Conservation (phyloP, 805 yeast genomes). For the Wickerhamiella alocasiicola region DNA sequence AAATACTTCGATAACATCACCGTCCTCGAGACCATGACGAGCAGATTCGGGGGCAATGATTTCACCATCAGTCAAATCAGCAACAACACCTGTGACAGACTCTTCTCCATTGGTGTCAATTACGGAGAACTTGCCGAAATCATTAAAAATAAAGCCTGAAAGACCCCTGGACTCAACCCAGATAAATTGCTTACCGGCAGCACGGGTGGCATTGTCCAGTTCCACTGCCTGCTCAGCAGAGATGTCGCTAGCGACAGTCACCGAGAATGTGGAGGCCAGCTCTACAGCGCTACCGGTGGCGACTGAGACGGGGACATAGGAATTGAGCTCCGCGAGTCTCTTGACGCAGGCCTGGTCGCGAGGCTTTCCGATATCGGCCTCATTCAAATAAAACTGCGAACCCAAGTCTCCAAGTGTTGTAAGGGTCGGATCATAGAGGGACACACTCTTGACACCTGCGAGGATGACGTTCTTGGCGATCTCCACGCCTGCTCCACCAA, state of each 20-base stretch:
- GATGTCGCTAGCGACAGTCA: conserved; percentile 77
- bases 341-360: conserved; percentile 63
- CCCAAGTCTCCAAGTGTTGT: conserved; percentile 64
- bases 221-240: conserved; percentile 58
- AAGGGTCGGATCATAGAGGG: conserved; percentile 69
- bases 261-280: conserved; percentile 47
- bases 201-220: conserved; percentile 65
- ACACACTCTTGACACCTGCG: conserved; percentile 90
- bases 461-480: conserved; percentile 92
- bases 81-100: conserved; percentile 72
- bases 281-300: conserved; percentile 37
- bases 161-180: conserved; percentile 75
- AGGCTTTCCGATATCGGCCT: conserved; percentile 59
- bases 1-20: conserved; percentile 72
- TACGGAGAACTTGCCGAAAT: conserved; percentile 76
- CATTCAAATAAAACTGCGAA: conserved; percentile 72
- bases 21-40: conserved; percentile 90
- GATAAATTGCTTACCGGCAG: conserved; percentile 62
- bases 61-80: conserved; percentile 80
- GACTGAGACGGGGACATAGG: conserved; percentile 76
- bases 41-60: conserved; percentile 88
- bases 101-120: conserved; percentile 89
- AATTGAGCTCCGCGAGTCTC: conserved; percentile 69
- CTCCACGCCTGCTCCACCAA: conserved; percentile 88
- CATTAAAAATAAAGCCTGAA: conserved; percentile 81